Evolutionary conservation across 1,139 yeast genomes (phyloP), one percentile per base, ranked within the genome.

Genomic region (Geotrichum fermentans): DNA sequence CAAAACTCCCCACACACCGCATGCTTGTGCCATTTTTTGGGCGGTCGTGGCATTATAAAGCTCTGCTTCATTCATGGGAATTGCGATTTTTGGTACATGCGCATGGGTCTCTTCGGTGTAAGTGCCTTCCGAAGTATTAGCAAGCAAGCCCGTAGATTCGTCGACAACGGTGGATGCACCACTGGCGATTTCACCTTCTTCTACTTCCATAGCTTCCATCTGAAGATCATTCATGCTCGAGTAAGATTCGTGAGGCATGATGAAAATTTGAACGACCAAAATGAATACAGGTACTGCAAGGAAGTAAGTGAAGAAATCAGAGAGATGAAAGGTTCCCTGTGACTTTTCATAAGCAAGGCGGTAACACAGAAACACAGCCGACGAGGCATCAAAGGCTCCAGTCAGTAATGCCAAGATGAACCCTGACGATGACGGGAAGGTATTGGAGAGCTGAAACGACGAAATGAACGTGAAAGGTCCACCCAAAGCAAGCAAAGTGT

Each of bases 401-500:
- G 92, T 82, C 48, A 86, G 68, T 17, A 82, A 61, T 0, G 94
- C 90, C 57, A 86, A 65, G 40, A 84, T 73, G 47, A 82, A 70
- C 1, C 94, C 95, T 4, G 89, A 80, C 59, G 74, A 75, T 48
- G 73, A 73, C 2, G 94, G 94, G 68, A 83, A 82, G 14, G 82
- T 72, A 60, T 82, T 83, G 4, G 92, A 82, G 58, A 84, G 69
- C 58, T 85, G 94, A 72, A 85, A 82, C 46, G 85, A 76, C n/a
- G 90, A 80, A 51, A 86, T 83, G 61, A 82, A 83, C 17, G 82
- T 83, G 64, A 85, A 85, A 7, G 95, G 95, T 1, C 95, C 94
- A 4, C 90, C 90, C 46, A 82, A 66, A 0, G 94, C 92, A 38
- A 86, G 66, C 14, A 78, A 61, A 1, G 80, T 69, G 62, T 82